Evolutionary conservation across 2,329 filamentous ascomycete genomes (phyloP), one percentile per base, ranked within the genome.

Genomic region (Colletotrichum spaethianum): DNA sequence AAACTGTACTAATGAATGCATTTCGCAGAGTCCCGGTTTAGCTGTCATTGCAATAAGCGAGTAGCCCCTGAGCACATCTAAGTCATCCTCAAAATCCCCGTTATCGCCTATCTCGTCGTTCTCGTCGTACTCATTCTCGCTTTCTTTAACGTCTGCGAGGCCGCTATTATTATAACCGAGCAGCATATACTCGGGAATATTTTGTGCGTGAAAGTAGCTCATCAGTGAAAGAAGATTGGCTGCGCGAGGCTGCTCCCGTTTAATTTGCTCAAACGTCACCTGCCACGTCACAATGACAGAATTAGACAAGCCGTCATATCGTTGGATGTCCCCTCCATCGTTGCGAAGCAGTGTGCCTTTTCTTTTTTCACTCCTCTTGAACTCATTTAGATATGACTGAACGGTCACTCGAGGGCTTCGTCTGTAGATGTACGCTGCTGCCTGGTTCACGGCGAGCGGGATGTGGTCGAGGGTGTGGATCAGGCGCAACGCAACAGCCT

Each of bases 161-260:
- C 38, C 28, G n/a, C 42, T 67, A 16, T 4, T 6, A 14, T 65
- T n/a, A n/a, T n/a, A 70, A 26, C 11, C 9, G 16, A 18, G 48
- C 12, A 71, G 26, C 63, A 48, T 71, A 23, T 61, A 55, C 7
- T 62, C 46, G 12, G 68, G 55, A 1, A 86, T 86, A 14, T 80
- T 81, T 73, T 86, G 81, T 28, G 77, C 77, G 63, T 87, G 80
- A 73, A 84, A 87, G 69, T 84, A 83, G 77, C 84, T 85, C 82
- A 87, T 83, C 7, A 87, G 78, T 0, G 83, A 84, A 0, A 88
- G 73, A 12, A 87, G 74, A 20, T 84, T 75, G 3, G 84, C 79
- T 11, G 85, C 86, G 4, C 78, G 79, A 7, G 72, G 76, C 42
- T 77, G 71, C 36, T 75, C 68, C 1, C 74, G 70, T 12, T 77